Conservation (phyloP, 345 rosid species). For the Lepidium aucheri region DNA sequence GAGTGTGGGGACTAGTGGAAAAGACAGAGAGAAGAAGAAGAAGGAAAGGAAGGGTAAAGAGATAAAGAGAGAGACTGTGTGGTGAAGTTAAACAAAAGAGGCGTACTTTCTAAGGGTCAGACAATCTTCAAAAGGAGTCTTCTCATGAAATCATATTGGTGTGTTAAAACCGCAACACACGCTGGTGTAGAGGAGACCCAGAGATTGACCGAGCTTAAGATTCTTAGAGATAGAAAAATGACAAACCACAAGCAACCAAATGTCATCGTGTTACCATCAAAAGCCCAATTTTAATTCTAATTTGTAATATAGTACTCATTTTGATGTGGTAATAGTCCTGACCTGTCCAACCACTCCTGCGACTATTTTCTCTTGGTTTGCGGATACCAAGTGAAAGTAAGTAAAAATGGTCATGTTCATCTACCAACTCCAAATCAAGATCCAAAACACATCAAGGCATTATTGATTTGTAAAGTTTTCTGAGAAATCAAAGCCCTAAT, state of each 20-base stretch:
- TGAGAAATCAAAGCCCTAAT: not conserved
- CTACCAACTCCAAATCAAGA: constrained; percentile 3
- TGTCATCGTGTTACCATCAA: not conserved
- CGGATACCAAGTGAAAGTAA: constrained; percentile 16
- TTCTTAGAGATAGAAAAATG: constrained; percentile 7
- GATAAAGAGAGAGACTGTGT: not conserved
- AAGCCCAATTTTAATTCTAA: not conserved
- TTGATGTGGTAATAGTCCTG: not conserved
- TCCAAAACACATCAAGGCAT: not conserved
- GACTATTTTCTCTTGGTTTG: not conserved
- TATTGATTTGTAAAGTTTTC: not conserved
- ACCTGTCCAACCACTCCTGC: constrained; percentile 16
- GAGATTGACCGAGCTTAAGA: constrained; percentile 18
- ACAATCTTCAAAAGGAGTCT: constrained; percentile 15
- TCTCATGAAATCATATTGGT: constrained; percentile 10
- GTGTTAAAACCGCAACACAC: constrained; percentile 26
- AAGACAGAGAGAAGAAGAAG: constrained; percentile 7
- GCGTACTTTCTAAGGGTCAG: constrained; percentile 18
- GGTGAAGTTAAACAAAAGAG: constrained; percentile 17
- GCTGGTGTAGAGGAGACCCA: constrained; percentile 6
- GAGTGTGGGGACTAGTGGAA: not conserved
- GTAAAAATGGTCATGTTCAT: constrained; percentile 4
- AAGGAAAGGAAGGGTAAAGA: not conserved
- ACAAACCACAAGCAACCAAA: constrained; percentile 10
- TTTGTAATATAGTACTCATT: constrained; percentile 1